Evolutionary conservation across 495 filamentous ascomycete species (phyloP), one percentile per base, ranked within the genome.

Genomic region (Neurospora terricola): DNA sequence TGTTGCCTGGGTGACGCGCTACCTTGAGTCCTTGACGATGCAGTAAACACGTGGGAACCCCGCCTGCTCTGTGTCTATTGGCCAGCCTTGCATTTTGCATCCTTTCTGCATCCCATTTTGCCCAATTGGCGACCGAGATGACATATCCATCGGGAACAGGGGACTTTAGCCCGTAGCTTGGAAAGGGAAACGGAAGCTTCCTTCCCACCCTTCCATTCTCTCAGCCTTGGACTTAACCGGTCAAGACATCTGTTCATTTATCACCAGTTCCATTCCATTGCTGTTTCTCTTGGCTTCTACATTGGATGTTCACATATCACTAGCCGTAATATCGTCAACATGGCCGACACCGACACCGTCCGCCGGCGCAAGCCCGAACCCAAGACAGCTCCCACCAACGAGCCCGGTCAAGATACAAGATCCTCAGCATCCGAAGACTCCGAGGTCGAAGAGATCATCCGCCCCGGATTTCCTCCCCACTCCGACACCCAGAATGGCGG

Each of bases 361-460:
- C 78, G 81, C 43, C 76, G 77, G 40, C 78, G 79, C 45, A 81
- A 80, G 77, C 75, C 78, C n/a, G 75, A 79, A 6, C 14, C 73
- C 71, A 68, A 71, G 27, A 30, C 54, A 34, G 21, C 48, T 21
- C 16, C 2, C 40, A 43, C 42, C 42, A 42, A 42, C 40, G 40
- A 42, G 40, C 40, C 40, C 43, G 42, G 42, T 54, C 54, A 16
- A 3, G 23, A 30, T 30, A 54, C 54, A 27, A 1, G 2, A 42
- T 18, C 45, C 4, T 66, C 54, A 34, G 54, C 27, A 34, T 34
- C 54, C 16, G 23, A 30, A 36, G 70, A 74, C n/a, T 21, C 71
- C 70, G 34, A 71, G 38, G 62, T 70, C 68, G 42, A 73, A 48
- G 37, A 40, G 43, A 38, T 18, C 38, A 27, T 71, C 23, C 69